These are phyloP conservation scores for Colletotrichum sp. DNA, from an alignment of 2,329 filamentous ascomycete genomes.

Conservation along the genomic window DNA sequence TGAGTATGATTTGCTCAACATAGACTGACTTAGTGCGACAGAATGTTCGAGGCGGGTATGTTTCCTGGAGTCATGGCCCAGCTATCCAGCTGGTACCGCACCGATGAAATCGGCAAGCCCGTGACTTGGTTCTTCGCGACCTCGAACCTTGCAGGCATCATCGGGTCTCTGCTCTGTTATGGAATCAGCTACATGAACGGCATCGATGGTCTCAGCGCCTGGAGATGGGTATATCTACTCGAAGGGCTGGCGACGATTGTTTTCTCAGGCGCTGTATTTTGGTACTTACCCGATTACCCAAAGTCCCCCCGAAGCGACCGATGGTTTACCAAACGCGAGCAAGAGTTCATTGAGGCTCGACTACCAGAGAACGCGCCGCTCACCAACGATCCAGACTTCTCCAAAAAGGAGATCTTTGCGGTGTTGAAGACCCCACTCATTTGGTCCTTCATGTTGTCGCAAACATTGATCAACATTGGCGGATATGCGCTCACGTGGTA, in stretches of 20 bases:
- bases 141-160: slow-evolving; percentile 35
- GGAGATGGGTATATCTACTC: slow-evolving; percentile 45
- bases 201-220: slow-evolving; percentile 27
- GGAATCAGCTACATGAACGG: slow-evolving; percentile 31
- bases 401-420: slow-evolving; percentile 36
- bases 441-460: slow-evolving; percentile 27
- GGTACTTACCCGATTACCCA: slow-evolving; percentile 49
- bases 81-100: slow-evolving; percentile 50
- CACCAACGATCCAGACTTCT: slow-evolving; percentile 40
- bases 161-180: slow-evolving; percentile 36
- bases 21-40: not conserved
- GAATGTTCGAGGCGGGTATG: slow-evolving; percentile 43
- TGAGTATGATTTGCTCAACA: not conserved
- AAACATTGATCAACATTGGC: slow-evolving; percentile 42
- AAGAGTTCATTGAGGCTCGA: slow-evolving; percentile 42
- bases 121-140: slow-evolving; percentile 47
- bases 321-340: slow-evolving; percentile 42
- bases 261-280: not conserved
- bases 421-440: slow-evolving; percentile 30
- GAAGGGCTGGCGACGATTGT: slow-evolving; percentile 46
- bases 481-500: slow-evolving; percentile 47
- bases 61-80: slow-evolving; percentile 46
- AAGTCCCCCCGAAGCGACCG: slow-evolving; percentile 38
- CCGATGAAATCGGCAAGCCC: slow-evolving; percentile 46
- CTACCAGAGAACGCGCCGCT: slow-evolving; percentile 42